These are phyloP conservation scores for Erythrobasidium hasegawianum DNA, from an alignment of 1,284 basidiomycete genomes.

Conservation along the genomic window DNA sequence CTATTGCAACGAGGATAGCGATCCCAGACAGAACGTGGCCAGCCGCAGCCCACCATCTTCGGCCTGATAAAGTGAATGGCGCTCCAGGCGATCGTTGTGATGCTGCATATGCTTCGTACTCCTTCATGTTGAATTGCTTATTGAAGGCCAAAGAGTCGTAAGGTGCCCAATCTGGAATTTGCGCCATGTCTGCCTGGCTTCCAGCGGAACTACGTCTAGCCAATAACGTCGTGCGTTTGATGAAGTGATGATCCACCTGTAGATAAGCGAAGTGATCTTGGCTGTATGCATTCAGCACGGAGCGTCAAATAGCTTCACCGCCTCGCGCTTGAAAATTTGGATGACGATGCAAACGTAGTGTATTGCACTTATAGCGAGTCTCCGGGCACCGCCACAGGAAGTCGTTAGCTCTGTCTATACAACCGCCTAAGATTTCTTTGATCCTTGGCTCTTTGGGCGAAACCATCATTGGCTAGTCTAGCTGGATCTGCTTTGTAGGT, in stretches of 20 bases:
- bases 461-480: conserved; percentile 20
- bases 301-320: too few species aligned
- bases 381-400: too few species aligned
- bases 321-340: too few species aligned
- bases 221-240: too few species aligned
- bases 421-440: not conserved
- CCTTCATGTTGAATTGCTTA: not conserved
- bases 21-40: conserved; percentile 6
- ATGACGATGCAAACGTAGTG: too few species aligned
- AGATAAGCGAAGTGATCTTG: too few species aligned
- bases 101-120: not conserved
- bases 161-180: not conserved
- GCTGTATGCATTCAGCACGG: too few species aligned
- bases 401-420: too few species aligned
- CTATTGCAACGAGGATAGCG: conserved; percentile 8
- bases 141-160: conserved; percentile 1
- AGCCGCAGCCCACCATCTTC: conserved; percentile 24
- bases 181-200: not conserved
- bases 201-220: too few species aligned
- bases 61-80: conserved; percentile 13
- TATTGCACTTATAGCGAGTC: too few species aligned
- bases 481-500: conserved; percentile 1
- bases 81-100: not conserved
- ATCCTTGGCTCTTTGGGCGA: conserved; percentile 23
- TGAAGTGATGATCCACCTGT: too few species aligned